phyloP scores from a whole-genome alignment of 345 rosid genomes.

The Gossypium ekmanianum region DNA sequence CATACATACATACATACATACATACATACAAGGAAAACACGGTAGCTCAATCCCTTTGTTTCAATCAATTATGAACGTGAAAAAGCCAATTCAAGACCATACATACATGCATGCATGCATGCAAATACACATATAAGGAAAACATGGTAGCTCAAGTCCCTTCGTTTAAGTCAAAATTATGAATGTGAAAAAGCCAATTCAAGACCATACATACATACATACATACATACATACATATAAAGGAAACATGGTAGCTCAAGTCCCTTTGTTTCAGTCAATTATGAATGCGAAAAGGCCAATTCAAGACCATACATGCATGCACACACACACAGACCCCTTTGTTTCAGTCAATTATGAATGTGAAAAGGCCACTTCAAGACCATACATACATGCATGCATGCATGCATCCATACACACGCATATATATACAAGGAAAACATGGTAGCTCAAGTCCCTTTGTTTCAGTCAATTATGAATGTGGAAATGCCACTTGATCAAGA shows the following conservation, averaged over 20 bases:
- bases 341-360: slow-evolving; percentile 3
- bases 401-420: neutral
- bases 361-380: too few species aligned
- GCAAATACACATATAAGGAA: neutral
- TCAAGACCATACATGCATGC: neutral
- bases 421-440: neutral
- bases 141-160: slow-evolving; percentile 61
- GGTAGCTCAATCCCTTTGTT: slow-evolving; percentile 10
- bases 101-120: neutral
- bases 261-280: slow-evolving; percentile 8
- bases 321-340: neutral
- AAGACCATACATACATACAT: too few species aligned
- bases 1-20: too few species aligned
- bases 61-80: neutral
- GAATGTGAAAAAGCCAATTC: too few species aligned
- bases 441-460: slow-evolving; percentile 1
- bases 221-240: neutral
- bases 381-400: too few species aligned
- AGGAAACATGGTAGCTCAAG: slow-evolving; percentile 8
- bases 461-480: slow-evolving; percentile 1
- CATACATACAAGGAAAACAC: neutral
- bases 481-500: too few species aligned
- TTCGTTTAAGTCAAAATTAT: slow-evolving; percentile 2
- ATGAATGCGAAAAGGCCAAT: neutral
- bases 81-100: neutral